Base-by-base conservation (phyloP, 2,329 filamentous ascomycete genomes). In the Colletotrichum sp. region DNA sequence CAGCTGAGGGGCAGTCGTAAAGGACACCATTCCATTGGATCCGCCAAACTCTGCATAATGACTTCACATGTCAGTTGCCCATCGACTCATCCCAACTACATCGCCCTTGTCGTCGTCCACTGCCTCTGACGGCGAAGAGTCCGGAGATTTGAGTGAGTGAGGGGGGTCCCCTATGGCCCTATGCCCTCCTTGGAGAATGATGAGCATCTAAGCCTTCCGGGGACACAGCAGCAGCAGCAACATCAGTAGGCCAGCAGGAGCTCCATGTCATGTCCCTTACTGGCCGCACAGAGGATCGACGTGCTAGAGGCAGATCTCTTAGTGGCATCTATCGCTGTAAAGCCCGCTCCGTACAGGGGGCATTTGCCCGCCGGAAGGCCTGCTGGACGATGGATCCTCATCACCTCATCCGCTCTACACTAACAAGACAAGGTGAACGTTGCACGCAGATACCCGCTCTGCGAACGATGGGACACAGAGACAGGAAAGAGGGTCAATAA, bases 221-320 rank as follows among this genome's bases (percentile, higher is more conserved):
- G 43, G n/a, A 52, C 43, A 24, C 43, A 52, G 4, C 18, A 48
- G 18, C 38, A 43, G 38, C 43, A 52, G n/a, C n/a, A 52, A 21
- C 38, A 48, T 12, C 34, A 26, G 18, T 0, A 52, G 43, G 8
- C n/a, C 43, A 21, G 43, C n/a, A 48, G n/a, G 38, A 48, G 38
- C 43, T 21, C 43, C 43, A 52, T 52, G 43, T 21, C 43, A 52
- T 21, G 43, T 52, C 43, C 43, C 43, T 68, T 28, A 28, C 58
- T 63, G 71, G 55, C 48, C 16, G n/a, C 26, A 13, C 43, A 38
- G 58, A 75, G 59, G 73, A 70, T 76, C 73, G 65, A 62, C 64
- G 48, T 70, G 59, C 74, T 62, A 70, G 55, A 69, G 21, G 70
- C 36, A 76, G 71, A 76, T 76, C 74, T 24, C 32, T n/a, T 74